Evolutionary conservation across 2,329 filamentous ascomycete species (phyloP).

Genomic region (Penicillium freii): DNA sequence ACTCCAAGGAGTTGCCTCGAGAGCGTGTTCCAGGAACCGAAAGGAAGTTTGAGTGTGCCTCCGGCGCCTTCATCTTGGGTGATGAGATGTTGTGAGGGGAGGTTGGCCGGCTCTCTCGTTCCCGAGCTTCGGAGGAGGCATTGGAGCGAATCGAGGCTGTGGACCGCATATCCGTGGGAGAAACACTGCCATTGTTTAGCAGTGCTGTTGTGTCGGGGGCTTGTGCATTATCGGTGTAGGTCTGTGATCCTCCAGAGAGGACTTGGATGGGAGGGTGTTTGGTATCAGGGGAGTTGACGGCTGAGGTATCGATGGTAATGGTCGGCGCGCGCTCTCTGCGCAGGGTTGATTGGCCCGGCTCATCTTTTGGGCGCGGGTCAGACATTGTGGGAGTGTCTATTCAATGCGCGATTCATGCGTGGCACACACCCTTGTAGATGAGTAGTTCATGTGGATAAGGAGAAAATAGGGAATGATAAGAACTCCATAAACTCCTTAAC

Average conservation of each 20-base stretch:
- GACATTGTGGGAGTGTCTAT: slow-evolving; percentile 29
- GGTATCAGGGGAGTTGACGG: slow-evolving; percentile 45
- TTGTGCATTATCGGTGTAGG: slow-evolving; percentile 39
- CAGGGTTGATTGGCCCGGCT: slow-evolving; percentile 28
- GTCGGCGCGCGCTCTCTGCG: slow-evolving; percentile 51
- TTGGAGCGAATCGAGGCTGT: slow-evolving; percentile 53
- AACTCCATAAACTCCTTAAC: background rate
- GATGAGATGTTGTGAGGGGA: slow-evolving; percentile 69
- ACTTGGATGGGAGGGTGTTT: slow-evolving; percentile 35
- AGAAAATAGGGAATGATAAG: background rate
- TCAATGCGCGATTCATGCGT: slow-evolving; percentile 17
- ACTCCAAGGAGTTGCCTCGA: slow-evolving; percentile 64
- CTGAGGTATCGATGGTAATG: slow-evolving; percentile 58
- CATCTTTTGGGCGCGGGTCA: slow-evolving; percentile 24
- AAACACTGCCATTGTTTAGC: slow-evolving; percentile 33
- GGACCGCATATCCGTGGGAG: slow-evolving; percentile 53
- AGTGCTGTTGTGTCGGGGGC: slow-evolving; percentile 31
- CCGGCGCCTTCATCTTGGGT: slow-evolving; percentile 54
- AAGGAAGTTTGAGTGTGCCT: slow-evolving; percentile 56
- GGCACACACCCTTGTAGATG: slow-evolving; percentile 1
- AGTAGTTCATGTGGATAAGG: slow-evolving; percentile 11
- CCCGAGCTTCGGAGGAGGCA: slow-evolving; percentile 58
- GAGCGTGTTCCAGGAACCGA: slow-evolving; percentile 63
- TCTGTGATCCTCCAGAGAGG: slow-evolving; percentile 38
- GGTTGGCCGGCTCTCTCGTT: slow-evolving; percentile 56